Base-by-base conservation (phyloP, 805 yeast species). In the Saturnispora sekii region DNA sequence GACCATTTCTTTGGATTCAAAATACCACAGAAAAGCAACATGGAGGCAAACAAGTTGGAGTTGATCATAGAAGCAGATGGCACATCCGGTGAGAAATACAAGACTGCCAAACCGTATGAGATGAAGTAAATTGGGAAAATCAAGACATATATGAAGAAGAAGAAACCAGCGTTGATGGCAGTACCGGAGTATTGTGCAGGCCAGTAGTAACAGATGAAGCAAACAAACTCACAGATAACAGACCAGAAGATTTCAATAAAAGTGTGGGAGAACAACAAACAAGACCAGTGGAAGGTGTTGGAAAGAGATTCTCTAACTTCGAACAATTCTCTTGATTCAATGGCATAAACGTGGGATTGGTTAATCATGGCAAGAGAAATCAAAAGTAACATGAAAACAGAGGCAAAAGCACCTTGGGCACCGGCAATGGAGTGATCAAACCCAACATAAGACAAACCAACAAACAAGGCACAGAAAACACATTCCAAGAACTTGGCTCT, bases 271-370 rank as follows among this genome's bases (percentile, higher is more conserved):
- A 79, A 41, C 36, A 79, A 56, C 60, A 82, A 63, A 36, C 73
- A 59, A 32, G 77, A 67, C 88, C 88, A 82, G 53, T 79, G 81
- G 67, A 76, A 82, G 41, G 84, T 82, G 56, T 80, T 81, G 6
- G 84, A 77, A 42, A 78, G 69, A 21, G 76, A 69, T 57, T 82
- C 89, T 58, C 89, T 72, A 10, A 74, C 83, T 63, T 81, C 88
- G 53, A 64, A 82, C 36, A 81, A 60, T 43, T 77, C 81, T 57
- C 87, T 72, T 18, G 77, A 67, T 15, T 65, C 69, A 41, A 72
- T 68, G 32, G 80, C 80, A 50, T 72, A 72, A 17, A 72, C 78
- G 55, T 79, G 83, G 44, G 77, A 71, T 61, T 81, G 86, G 55
- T 81, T 77, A 46, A 79, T 72, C 55, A 78, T 67, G 40, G 81